Base-by-base conservation (phyloP, 2,329 filamentous ascomycete genomes). In the Daldinia sp. region DNA sequence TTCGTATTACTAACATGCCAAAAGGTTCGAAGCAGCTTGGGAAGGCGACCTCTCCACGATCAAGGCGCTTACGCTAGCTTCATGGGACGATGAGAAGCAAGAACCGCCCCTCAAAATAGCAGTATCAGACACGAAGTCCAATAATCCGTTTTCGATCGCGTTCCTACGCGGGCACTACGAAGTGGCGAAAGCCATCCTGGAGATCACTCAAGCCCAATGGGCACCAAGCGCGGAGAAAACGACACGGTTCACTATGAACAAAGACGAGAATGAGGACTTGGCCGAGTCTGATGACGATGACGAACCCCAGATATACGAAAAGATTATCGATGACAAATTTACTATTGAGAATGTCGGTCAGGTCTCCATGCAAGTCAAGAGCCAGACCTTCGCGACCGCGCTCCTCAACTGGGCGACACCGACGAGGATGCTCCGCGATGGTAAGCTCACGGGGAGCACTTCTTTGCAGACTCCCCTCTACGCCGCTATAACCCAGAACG, bases 321-420 rank as follows among this genome's bases (percentile, higher is more conserved):
- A 89, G 61, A 79, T 88, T 37, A 78, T 92, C 25, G 85, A 90
- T 67, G 85, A 89, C 10, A 81, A 84, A 32, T 92, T 91, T 73
- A 95, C 92, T 0, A 84, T 94, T 53, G 90, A 95, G 13, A 87
- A 92, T 68, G 82, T 95, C 59, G 90, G 90, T 0, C 85, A 91
- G 66, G 81, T 90, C 3, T 86, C 85, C 0, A 88, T 85, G 71
- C 82, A 89, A 57, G 89, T 93, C 61, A 88, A 91, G 72, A 91
- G 90, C 58, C 77, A 80, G 13, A 77, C 83, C 7, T 82, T 81
- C 32, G 88, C 92, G 1, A 72, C 84, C 1, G 66, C 75, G 0
- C 74, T 91, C 58, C 74, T 93, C 4, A 67, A 72, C 3, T 80
- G 76, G 74, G 1, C 1, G 1, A 80, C 76, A 13, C 71, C 75